A percentile compares a stretch with the other conserved stretches of the same genome.
phyloP scores from a whole-genome alignment of 176 grass and related monocot species.

The Musa troglodytarum region DNA sequence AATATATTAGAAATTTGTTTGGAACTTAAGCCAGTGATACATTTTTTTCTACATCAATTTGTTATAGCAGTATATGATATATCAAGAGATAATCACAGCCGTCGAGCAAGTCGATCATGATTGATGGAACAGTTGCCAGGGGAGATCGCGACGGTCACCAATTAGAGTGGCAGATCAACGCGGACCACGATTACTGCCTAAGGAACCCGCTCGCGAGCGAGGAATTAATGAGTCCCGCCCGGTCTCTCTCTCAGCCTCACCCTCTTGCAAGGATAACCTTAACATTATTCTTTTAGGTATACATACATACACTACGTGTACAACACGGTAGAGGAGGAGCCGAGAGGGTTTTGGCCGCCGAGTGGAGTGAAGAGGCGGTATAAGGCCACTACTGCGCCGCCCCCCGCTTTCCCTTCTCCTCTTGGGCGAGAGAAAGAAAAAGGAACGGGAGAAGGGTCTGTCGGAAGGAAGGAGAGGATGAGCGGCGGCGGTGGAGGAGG shows the following conservation, averaged over 20 bases:
- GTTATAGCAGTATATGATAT: no score
- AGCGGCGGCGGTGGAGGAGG: slow-evolving; percentile 24
- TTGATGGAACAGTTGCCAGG: no score
- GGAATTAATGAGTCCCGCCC: not conserved
- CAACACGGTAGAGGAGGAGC: not conserved
- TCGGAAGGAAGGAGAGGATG: slow-evolving; percentile 25
- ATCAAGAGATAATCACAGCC: no score
- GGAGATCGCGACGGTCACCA: no score
- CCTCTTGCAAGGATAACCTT: not conserved
- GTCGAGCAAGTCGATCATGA: no score
- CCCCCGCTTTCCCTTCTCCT: not conserved
- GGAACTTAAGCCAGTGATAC: no score
- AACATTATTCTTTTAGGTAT: not conserved
- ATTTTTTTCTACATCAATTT: no score
- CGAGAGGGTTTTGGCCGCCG: slow-evolving; percentile 2
- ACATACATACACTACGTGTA: not conserved
- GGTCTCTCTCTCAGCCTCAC: not conserved
- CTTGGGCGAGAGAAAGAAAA: not conserved
- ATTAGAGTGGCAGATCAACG: no score
- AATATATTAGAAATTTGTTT: no score
- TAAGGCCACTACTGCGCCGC: not conserved
- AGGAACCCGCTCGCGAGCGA: no score
- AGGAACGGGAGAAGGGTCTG: not conserved
- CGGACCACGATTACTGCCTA: no score
- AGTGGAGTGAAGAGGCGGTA: not conserved